These are phyloP conservation scores for Mycena chlorophos DNA, from an alignment of 768 basidiomycete species.

Conservation along the genomic window DNA sequence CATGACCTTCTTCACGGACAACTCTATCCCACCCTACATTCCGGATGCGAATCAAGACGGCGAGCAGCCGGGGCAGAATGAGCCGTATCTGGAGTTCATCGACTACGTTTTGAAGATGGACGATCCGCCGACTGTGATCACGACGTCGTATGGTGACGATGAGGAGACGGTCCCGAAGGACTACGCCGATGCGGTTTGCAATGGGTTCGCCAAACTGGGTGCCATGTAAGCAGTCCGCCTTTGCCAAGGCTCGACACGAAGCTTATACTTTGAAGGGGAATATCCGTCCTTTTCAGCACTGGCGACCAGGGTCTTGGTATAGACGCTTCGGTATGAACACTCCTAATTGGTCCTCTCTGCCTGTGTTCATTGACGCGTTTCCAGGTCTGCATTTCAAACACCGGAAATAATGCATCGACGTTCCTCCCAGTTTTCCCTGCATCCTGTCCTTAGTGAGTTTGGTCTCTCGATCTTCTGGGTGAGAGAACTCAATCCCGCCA, in stretches of 20 bases:
- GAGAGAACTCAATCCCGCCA: slow-evolving; percentile 4
- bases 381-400: slow-evolving; percentile 28
- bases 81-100: too few species aligned
- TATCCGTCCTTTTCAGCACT: slow-evolving; percentile 39
- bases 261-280: slow-evolving; percentile 26
- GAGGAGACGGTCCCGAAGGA: too few species aligned
- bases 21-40: too few species aligned
- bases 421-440: slow-evolving; percentile 34
- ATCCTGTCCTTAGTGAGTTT: slow-evolving; percentile 22
- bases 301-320: slow-evolving; percentile 41
- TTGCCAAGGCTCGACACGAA: not conserved
- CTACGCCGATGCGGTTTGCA: slow-evolving; percentile 41
- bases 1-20: too few species aligned
- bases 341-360: too few species aligned
- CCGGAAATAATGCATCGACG: slow-evolving; percentile 26
- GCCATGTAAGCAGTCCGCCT: slow-evolving; percentile 26
- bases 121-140: too few species aligned
- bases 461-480: slow-evolving; percentile 1
- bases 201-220: slow-evolving; percentile 44
- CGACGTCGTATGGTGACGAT: too few species aligned
- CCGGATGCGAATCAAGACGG: too few species aligned
- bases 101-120: too few species aligned
- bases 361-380: too few species aligned
- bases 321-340: slow-evolving; percentile 35
- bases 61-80: too few species aligned